Evolutionary conservation across 2,329 filamentous ascomycete species (phyloP).

Genomic region (Colletotrichum sp.): DNA sequence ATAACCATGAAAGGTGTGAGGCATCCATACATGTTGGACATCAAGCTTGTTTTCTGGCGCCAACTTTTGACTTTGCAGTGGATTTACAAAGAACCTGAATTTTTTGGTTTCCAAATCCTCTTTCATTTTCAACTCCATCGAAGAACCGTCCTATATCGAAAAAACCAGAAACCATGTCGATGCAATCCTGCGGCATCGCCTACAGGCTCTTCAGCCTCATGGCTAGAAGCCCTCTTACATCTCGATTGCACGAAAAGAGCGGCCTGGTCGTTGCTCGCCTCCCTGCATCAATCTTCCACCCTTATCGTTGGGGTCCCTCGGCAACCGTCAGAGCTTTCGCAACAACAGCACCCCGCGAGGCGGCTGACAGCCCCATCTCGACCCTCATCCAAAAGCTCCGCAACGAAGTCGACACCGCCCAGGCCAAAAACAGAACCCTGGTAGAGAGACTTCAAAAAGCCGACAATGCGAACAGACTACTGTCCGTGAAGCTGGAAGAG

Average conservation of each 20-base stretch:
- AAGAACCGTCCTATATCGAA: background rate
- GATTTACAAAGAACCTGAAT: background rate
- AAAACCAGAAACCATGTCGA: background rate
- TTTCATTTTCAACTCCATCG: background rate
- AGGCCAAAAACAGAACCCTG: background rate
- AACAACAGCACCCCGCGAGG: background rate
- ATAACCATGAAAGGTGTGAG: background rate
- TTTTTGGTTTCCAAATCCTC: background rate
- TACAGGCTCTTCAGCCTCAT: background rate
- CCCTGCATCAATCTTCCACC: background rate
- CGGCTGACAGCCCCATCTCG: rapidly evolving
- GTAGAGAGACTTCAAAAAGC: background rate
- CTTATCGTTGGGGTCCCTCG: background rate
- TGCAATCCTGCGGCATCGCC: rapidly evolving
- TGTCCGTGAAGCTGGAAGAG: background rate
- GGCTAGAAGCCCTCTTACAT: background rate
- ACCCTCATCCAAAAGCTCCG: background rate
- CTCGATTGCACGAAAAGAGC: background rate
- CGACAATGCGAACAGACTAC: rapidly evolving
- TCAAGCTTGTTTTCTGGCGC: background rate
- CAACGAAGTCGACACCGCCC: background rate
- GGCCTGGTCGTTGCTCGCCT: background rate
- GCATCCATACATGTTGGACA: background rate
- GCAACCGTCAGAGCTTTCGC: background rate
- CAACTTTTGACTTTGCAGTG: background rate